Evolutionary conservation across 495 filamentous ascomycete genomes (phyloP).

Genomic region (Trichoderma reesei): DNA sequence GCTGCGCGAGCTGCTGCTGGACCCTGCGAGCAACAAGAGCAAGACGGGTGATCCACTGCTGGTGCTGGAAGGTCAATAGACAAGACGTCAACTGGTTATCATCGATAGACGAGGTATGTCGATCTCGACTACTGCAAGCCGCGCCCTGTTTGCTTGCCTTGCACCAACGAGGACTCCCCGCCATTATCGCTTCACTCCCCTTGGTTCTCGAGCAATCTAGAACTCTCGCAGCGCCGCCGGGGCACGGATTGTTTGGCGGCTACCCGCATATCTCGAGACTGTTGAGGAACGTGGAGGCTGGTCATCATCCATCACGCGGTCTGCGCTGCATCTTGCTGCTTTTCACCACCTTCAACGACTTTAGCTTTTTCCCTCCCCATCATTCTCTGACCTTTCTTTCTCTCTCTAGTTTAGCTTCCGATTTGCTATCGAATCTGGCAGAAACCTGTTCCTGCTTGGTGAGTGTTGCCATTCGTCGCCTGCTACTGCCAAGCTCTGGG

Average conservation of each 20-base stretch:
- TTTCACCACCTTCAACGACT: not conserved
- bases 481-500: too few species aligned
- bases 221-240: not conserved
- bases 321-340: not conserved
- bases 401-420: not conserved
- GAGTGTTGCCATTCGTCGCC: not conserved
- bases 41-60: too few species aligned
- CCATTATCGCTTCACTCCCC: not conserved
- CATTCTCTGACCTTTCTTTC: not conserved
- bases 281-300: slow-evolving; percentile 8
- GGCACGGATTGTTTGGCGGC: not conserved
- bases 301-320: slow-evolving; percentile 8
- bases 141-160: too few species aligned
- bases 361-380: not conserved
- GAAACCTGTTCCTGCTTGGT: not conserved
- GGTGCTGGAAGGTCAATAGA: too few species aligned
- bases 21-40: too few species aligned
- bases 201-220: not conserved
- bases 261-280: slow-evolving; percentile 1
- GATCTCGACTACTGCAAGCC: too few species aligned
- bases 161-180: not conserved
- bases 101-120: too few species aligned
- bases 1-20: not conserved
- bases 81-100: too few species aligned
- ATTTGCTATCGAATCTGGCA: not conserved